A percentile compares a stretch with the other conserved stretches of the same genome.
Conservation (phyloP, 306 rosid genomes). For the Crataegus laevigata region DNA sequence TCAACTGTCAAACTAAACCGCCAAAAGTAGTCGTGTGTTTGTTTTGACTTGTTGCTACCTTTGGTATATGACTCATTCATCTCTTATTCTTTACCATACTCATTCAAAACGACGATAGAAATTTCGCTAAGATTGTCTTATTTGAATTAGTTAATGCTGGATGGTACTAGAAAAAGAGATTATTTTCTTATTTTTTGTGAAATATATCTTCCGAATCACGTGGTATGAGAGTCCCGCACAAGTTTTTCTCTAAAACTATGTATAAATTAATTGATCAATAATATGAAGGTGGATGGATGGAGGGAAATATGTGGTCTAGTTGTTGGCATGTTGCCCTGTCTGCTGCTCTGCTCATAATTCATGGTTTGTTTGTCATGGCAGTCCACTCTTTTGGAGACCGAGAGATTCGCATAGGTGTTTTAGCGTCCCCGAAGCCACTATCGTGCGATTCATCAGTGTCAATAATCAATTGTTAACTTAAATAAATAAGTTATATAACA, state of each 20-base stretch:
- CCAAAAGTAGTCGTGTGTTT: not conserved
- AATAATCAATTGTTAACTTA: too few species aligned
- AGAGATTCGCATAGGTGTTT: accelerated
- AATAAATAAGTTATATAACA: too few species aligned
- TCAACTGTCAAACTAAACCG: not conserved
- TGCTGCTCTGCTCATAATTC: not conserved
- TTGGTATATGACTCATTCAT: not conserved
- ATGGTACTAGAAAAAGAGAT: not conserved
- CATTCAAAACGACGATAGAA: accelerated
- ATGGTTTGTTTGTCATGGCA: too few species aligned
- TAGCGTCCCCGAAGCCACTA: accelerated
- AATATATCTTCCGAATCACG: too few species aligned
- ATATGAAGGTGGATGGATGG: not conserved
- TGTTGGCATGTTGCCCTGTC: not conserved
- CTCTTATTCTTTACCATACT: not conserved
- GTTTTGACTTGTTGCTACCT: not conserved
- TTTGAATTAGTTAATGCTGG: too few species aligned
- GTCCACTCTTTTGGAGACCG: too few species aligned
- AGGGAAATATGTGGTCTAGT: not conserved
- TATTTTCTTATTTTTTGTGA: too few species aligned
- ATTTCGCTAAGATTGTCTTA: not conserved
- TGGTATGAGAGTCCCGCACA: too few species aligned
- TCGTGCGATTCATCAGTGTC: too few species aligned
- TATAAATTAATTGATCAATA: not conserved
- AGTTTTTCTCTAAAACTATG: too few species aligned